Evolutionary conservation across 116 monocot species (phyloP).

Genomic region (Papilionanthe hybrid): DNA sequence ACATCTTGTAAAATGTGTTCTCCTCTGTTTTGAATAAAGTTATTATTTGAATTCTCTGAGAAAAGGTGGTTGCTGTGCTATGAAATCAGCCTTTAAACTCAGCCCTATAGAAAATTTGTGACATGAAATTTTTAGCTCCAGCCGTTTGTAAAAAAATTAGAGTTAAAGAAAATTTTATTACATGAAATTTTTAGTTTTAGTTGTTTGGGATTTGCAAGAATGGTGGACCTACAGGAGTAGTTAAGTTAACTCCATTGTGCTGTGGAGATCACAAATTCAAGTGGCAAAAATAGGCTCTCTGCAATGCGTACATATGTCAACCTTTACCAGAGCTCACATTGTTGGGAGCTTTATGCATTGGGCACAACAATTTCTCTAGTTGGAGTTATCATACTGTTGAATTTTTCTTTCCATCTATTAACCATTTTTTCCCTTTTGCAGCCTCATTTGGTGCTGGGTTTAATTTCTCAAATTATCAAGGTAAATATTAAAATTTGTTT

Average conservation of each 20-base stretch:
- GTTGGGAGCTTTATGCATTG: not conserved
- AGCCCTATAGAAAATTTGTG: not conserved
- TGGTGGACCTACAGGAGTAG: not conserved
- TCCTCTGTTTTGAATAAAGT: not conserved
- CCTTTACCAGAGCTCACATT: not conserved
- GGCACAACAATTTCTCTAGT: not conserved
- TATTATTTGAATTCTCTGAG: not conserved
- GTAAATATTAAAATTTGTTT: constrained; percentile 17
- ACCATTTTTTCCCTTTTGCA: constrained; percentile 28
- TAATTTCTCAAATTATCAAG: constrained; percentile 93
- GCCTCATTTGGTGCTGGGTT: constrained; percentile 81
- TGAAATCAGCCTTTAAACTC: not conserved
- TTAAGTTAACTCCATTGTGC: not conserved
- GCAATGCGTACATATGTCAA: not conserved
- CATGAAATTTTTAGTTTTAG: not conserved
- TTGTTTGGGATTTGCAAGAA: not conserved
- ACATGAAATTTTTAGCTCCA: too few species aligned
- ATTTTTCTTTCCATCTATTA: not conserved
- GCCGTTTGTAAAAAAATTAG: not conserved
- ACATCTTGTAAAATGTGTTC: not conserved
- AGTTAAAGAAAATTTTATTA: not conserved
- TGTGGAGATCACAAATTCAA: not conserved
- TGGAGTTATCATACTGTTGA: not conserved
- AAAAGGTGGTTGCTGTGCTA: not conserved
- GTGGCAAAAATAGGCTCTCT: not conserved